Percentiles rank a stretch among this genome's conserved stretches.
phyloP scores from a whole-genome alignment of 2,329 filamentous ascomycete genomes.

The Fusarium sp. region DNA sequence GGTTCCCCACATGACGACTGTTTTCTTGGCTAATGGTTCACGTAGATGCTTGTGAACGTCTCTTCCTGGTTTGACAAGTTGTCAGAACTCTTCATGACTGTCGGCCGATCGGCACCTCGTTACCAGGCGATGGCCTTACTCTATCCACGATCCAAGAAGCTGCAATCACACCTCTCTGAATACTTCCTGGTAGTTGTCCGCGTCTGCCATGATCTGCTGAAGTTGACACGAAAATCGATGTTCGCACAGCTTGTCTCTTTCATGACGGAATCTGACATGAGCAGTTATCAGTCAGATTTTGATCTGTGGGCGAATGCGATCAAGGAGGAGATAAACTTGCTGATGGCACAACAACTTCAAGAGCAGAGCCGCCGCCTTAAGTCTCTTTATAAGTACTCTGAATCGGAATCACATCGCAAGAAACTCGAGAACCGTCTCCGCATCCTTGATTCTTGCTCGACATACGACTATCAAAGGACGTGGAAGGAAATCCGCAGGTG shows the following conservation, averaged over 20 bases:
- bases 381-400: no score
- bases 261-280: constrained; percentile 49
- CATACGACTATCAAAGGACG: constrained; percentile 52
- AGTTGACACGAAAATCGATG: constrained; percentile 49
- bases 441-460: constrained; percentile 55
- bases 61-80: constrained; percentile 29
- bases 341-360: constrained; percentile 43
- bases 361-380: no score
- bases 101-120: constrained; percentile 55
- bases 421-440: constrained; percentile 31
- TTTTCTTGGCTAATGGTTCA: no score
- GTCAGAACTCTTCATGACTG: constrained; percentile 55
- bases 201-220: constrained; percentile 53
- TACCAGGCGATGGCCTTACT: constrained; percentile 54
- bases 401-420: background rate
- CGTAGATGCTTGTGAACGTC: no score
- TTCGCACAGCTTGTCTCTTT: constrained; percentile 48
- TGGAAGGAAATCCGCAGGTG: constrained; percentile 58
- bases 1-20: no score
- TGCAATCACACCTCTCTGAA: constrained; percentile 52
- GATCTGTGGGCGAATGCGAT: constrained; percentile 51
- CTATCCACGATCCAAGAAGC: constrained; percentile 52
- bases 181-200: constrained; percentile 56
- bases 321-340: constrained; percentile 46
- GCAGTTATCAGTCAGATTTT: constrained; percentile 50